Percentiles rank a stretch among this genome's conserved stretches.
phyloP scores from a whole-genome alignment of 768 basidiomycete genomes.

The Boletales sp. region DNA sequence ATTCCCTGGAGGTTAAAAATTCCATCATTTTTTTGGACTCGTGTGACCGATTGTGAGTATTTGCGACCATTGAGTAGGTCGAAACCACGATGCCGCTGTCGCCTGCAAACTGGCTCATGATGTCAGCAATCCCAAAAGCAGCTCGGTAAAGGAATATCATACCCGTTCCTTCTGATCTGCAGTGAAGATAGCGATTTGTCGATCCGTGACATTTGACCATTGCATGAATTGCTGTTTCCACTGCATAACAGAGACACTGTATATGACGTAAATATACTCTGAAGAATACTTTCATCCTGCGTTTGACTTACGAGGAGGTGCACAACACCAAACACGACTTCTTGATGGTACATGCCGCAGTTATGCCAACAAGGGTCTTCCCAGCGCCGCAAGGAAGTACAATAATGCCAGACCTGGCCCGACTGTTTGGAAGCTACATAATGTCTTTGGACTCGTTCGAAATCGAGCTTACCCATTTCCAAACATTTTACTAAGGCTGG shows the following conservation, averaged over 20 bases:
- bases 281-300: neutral
- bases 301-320: slow-evolving; percentile 83
- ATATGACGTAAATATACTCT: slow-evolving; percentile 7
- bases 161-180: slow-evolving; percentile 98
- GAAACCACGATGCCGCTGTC: slow-evolving; percentile 98
- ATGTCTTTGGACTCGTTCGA: neutral
- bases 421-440: slow-evolving; percentile 44
- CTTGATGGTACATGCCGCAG: slow-evolving; percentile 98
- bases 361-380: slow-evolving; percentile 99
- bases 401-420: slow-evolving; percentile 96
- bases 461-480: slow-evolving; percentile 77
- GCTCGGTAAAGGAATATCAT: slow-evolving; percentile 4
- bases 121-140: slow-evolving; percentile 3
- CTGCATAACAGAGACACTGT: slow-evolving; percentile 92
- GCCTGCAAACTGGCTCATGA: slow-evolving; percentile 72
- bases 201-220: slow-evolving; percentile 97
- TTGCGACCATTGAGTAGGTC: slow-evolving; percentile 99
- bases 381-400: slow-evolving; percentile 98
- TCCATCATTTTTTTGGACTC: slow-evolving; percentile 99
- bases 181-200: slow-evolving; percentile 96
- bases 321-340: slow-evolving; percentile 97
- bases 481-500: slow-evolving; percentile 98
- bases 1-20: slow-evolving; percentile 95
- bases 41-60: slow-evolving; percentile 97
- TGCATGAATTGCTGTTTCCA: slow-evolving; percentile 99